These are phyloP conservation scores for Ramaria sp. DNA, from an alignment of 768 basidiomycete genomes.

Conservation along the genomic window DNA sequence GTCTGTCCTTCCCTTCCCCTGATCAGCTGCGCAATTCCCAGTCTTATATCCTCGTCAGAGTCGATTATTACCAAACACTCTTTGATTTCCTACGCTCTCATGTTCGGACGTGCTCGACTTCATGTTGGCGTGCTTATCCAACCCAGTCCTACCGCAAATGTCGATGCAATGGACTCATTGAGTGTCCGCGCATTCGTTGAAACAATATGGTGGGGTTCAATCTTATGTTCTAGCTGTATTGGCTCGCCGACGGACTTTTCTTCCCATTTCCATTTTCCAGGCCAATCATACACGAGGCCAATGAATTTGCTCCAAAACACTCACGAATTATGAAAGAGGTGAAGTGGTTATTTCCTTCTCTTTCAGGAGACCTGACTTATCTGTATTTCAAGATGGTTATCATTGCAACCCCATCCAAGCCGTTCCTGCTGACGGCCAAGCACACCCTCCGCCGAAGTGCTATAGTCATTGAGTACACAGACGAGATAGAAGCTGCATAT, in stretches of 20 bases:
- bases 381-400: constrained; percentile 1
- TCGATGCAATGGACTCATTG: constrained; percentile 20
- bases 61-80: constrained; percentile 21
- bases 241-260: background rate
- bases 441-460: background rate
- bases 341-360: background rate
- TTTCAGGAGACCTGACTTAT: background rate
- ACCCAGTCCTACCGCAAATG: constrained; percentile 21
- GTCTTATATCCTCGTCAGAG: background rate
- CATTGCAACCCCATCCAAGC: background rate
- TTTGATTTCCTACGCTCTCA: constrained; percentile 20
- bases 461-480: background rate
- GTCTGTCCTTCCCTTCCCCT: constrained; percentile 11
- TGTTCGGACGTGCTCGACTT: constrained; percentile 31
- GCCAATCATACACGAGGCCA: constrained; percentile 22
- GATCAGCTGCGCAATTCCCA: too few species aligned
- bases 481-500: constrained; percentile 7
- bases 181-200: constrained; percentile 22
- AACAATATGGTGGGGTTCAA: constrained; percentile 23
- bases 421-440: constrained; percentile 1
- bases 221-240: background rate
- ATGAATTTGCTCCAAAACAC: constrained; percentile 26
- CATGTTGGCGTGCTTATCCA: constrained; percentile 29
- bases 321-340: constrained; percentile 36
- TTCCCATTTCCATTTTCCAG: constrained; percentile 7